Evolutionary conservation across 352 stramenopile species (phyloP), one percentile per base, ranked within the genome.

Genomic region (Phytophthora chlamydospora): DNA sequence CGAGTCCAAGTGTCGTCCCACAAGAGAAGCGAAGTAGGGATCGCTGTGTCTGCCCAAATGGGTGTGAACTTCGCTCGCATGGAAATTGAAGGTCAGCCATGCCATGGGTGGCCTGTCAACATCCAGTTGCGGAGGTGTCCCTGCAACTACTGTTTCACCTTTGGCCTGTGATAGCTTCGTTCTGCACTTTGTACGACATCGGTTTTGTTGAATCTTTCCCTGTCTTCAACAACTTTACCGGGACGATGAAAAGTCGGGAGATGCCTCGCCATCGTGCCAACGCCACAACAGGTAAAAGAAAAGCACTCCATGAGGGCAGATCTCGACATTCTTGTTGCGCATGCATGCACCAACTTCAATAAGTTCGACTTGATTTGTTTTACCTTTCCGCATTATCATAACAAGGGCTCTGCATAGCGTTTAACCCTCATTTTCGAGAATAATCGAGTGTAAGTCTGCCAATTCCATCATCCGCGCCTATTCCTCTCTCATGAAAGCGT

Each of bases 321-420:
- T 54, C 12, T 46, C 32, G 31, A 40, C 53, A 11, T 39, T 10
- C 17, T 48, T 66, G 36, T 59, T 50, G 4, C 47, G 39, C 24
- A 66, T 49, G 17, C 36, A 59, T 6, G 38, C 40, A 6, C 39
- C 57, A 3, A 58, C 27, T 21, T 66, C 41, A 39, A 58, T 50
- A 1, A 32, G 16, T 6, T 39, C 39, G 11, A 66, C 32, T 33
- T 66, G 47, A 35, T 54, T 66, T 5, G 57, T 59, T 51, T 66
- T 66, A 4, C 41, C 58, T 24, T 66, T 40, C 10, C 33, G 16
- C 32, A 66, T 59, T 12, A 66, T 19, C 40, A 59, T 54, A 12
- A 55, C 29, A 9, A 59, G 3, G 5, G 48, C 58, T 13, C 12
- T 6, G 3, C 34, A 65, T 4, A 21, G 8, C 0, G 7, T 54